phyloP scores from a whole-genome alignment of 495 filamentous ascomycete species.

The Copromyces sp. region DNA sequence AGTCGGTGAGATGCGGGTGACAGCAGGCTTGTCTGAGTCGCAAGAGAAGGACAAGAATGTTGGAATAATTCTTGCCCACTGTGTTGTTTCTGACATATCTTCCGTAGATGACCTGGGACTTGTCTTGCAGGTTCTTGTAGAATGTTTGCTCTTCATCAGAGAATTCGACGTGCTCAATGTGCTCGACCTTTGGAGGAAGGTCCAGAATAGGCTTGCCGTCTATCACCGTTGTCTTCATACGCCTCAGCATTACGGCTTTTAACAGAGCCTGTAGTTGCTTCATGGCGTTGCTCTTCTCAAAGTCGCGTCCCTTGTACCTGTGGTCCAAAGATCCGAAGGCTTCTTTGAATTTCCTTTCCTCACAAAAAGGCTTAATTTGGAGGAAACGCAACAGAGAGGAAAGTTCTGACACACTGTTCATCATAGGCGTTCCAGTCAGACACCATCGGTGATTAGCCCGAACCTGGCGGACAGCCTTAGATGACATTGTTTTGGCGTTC shows the following conservation, averaged over 20 bases:
- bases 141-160: conserved; percentile 58
- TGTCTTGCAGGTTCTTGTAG: conserved; percentile 61
- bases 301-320: conserved; percentile 17
- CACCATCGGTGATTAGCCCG: conserved; percentile 63
- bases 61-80: conserved; percentile 69
- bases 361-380: conserved; percentile 68
- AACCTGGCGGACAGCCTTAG: conserved; percentile 52
- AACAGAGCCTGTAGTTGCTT: conserved; percentile 66
- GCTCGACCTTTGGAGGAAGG: conserved; percentile 59
- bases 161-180: conserved; percentile 61
- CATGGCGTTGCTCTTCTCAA: conserved; percentile 44
- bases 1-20: conserved; percentile 83
- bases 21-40: conserved; percentile 88
- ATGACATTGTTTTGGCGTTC: conserved; percentile 61
- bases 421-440: conserved; percentile 90
- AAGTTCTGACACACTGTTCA: conserved; percentile 79
- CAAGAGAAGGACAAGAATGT: conserved; percentile 75
- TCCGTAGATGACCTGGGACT: conserved; percentile 63
- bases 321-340: conserved; percentile 25
- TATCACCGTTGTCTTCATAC: conserved; percentile 73
- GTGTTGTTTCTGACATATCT: conserved; percentile 62
- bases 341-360: conserved; percentile 45
- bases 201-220: conserved; percentile 77
- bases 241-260: conserved; percentile 75
- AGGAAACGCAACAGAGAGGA: conserved; percentile 76